Percentiles rank a stretch among this genome's conserved stretches.
These are phyloP conservation scores for Dorcoceras hygrometricum DNA, from an alignment of 257 asterid genomes.

Conservation along the genomic window DNA sequence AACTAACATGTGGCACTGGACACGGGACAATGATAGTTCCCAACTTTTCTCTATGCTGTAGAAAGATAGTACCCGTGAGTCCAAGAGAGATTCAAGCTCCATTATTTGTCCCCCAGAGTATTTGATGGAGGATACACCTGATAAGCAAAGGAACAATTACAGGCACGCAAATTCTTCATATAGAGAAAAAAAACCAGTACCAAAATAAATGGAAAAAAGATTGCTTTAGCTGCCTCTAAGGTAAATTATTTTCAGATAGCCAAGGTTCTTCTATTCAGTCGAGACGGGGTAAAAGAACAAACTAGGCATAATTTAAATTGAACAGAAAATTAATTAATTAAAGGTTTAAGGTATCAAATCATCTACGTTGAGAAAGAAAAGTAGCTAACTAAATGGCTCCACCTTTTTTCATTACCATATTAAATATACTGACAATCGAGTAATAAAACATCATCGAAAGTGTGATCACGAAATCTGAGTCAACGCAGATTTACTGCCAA, in stretches of 20 bases:
- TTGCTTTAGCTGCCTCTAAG: not conserved
- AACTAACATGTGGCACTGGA: constrained; percentile 6
- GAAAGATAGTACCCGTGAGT: constrained; percentile 55
- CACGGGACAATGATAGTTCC: constrained; percentile 7
- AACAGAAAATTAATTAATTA: not conserved
- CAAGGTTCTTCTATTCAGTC: not conserved
- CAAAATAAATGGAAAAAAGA: not conserved
- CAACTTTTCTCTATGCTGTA: constrained; percentile 5
- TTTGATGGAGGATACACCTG: constrained; percentile 47
- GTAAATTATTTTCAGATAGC: not conserved
- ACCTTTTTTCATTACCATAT: not conserved
- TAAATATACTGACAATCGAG: not conserved
- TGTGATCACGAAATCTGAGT: not conserved
- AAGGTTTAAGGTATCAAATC: not conserved
- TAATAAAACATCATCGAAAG: not conserved
- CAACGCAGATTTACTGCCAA: not conserved
- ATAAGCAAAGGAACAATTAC: constrained; percentile 24
- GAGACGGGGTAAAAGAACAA: not conserved
- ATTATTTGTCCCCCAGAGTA: constrained; percentile 47
- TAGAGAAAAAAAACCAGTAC: constrained; percentile 8
- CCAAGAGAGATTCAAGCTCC: constrained; percentile 76
- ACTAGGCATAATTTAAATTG: not conserved
- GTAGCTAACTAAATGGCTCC: not conserved
- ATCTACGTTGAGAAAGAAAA: not conserved
- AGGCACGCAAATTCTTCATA: constrained; percentile 15